Conservation (phyloP, 768 basidiomycete genomes). For the Lentinula aciculospora region DNA sequence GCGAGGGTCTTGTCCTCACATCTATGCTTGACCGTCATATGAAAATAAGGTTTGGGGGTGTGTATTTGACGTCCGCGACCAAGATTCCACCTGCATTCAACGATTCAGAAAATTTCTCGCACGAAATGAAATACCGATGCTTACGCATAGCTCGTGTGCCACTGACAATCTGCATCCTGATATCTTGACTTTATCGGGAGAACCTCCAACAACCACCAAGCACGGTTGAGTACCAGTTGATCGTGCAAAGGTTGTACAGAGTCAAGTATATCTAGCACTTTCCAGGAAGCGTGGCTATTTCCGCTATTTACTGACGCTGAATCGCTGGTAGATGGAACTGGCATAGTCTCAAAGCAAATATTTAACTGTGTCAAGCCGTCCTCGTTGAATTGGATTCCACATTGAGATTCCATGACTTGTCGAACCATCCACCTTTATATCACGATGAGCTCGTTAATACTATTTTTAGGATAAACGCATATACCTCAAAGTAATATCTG, state of each 20-base stretch:
- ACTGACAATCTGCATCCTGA: conserved; percentile 32
- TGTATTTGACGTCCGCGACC: conserved; percentile 52
- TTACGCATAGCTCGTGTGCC: conserved; percentile 48
- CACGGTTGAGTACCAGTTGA: conserved; percentile 19
- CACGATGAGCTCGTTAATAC: neutral
- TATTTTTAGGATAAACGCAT: too few species aligned
- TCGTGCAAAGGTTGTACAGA: conserved; percentile 35
- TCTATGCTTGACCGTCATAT: conserved; percentile 56
- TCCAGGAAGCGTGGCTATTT: neutral
- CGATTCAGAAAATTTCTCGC: neutral
- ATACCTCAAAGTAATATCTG: conserved; percentile 28
- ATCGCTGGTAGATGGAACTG: neutral
- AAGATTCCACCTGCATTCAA: conserved; percentile 37
- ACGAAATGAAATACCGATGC: conserved; percentile 17
- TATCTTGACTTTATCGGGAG: conserved; percentile 29
- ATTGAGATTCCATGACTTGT: conserved; percentile 34
- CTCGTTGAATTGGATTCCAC: conserved; percentile 39
- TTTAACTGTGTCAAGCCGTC: conserved; percentile 26
- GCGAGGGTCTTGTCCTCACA: conserved; percentile 39
- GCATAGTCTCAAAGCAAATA: neutral
- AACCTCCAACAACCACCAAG: conserved; percentile 50
- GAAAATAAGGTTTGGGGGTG: conserved; percentile 47
- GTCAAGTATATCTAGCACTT: conserved; percentile 13
- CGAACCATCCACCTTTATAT: conserved; percentile 52
- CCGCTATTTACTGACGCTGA: neutral